Evolutionary conservation across 2,329 filamentous ascomycete genomes (phyloP).

Genomic region (Epichloe sp.): DNA sequence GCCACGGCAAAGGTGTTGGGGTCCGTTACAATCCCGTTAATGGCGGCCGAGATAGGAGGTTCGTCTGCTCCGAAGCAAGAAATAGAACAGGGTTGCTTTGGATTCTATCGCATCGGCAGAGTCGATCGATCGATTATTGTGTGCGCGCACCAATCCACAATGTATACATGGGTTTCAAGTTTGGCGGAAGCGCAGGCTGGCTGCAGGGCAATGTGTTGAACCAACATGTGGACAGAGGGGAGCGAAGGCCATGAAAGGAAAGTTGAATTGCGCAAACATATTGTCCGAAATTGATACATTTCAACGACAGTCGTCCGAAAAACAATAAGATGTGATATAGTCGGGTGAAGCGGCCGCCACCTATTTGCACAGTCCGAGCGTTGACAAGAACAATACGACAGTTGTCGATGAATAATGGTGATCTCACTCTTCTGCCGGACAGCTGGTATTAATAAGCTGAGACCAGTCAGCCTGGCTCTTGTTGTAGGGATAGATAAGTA

Average conservation of each 20-base stretch:
- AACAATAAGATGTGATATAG: neutral
- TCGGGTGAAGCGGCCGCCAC: neutral
- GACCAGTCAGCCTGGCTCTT: neutral
- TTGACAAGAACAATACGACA: neutral
- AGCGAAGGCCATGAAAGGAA: neutral
- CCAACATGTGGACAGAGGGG: neutral
- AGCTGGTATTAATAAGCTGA: neutral
- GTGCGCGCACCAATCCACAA: neutral
- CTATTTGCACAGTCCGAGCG: neutral
- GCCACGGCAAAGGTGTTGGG: neutral
- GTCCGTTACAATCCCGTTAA: neutral
- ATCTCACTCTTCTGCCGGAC: neutral
- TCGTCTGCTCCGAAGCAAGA: neutral
- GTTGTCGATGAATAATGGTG: neutral
- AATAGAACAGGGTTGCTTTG: neutral
- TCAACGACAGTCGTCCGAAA: neutral
- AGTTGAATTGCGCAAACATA: neutral
- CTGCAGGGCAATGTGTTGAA: neutral
- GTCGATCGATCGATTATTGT: neutral
- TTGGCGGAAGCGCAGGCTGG: neutral
- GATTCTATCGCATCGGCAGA: neutral
- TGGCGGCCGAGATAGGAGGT: conserved; percentile 2
- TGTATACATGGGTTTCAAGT: neutral
- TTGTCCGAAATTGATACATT: neutral
- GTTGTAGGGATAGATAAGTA: neutral